Conservation (phyloP, 2,329 filamentous ascomycete genomes). For the Colletotrichum falcatum region DNA sequence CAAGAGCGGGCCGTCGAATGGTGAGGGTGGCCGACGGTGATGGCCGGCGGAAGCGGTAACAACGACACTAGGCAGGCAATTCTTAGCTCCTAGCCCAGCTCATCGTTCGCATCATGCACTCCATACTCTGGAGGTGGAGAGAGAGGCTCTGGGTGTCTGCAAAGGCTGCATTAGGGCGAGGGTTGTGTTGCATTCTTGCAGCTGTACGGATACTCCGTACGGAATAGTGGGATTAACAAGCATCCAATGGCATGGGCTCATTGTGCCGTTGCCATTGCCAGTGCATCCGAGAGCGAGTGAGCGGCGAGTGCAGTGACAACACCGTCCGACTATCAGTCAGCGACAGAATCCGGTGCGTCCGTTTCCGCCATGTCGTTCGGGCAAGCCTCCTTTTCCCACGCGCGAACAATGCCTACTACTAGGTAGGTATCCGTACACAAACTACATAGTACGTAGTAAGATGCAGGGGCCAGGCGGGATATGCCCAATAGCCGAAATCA, state of each 20-base stretch:
- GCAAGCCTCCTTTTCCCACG: constrained; percentile 33
- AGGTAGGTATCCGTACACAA: too few relatives aligned
- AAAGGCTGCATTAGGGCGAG: constrained; percentile 23
- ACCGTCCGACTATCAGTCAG: constrained; percentile 29
- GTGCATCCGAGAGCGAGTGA: constrained; percentile 15
- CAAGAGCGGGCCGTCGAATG: constrained; percentile 25
- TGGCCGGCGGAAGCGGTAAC: not conserved
- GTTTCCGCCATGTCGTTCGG: constrained; percentile 33
- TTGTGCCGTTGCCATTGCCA: constrained; percentile 7
- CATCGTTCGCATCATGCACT: constrained; percentile 28
- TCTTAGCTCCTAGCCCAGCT: constrained; percentile 17
- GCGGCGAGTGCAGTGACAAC: not conserved
- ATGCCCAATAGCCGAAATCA: constrained; percentile 34
- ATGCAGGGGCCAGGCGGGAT: constrained; percentile 30
- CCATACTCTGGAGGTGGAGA: not conserved
- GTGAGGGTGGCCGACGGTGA: constrained; percentile 7
- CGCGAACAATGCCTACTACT: constrained; percentile 12
- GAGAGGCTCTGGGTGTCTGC: constrained; percentile 8
- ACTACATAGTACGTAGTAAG: too few relatives aligned
- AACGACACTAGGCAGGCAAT: constrained; percentile 5
- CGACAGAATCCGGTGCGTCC: constrained; percentile 21
- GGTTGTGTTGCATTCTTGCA: constrained; percentile 5
- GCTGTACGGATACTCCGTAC: not conserved
- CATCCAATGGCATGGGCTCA: not conserved
- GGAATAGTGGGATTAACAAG: not conserved